Conservation (phyloP, 78 protist species). For the Dictyostelium purpureum region DNA sequence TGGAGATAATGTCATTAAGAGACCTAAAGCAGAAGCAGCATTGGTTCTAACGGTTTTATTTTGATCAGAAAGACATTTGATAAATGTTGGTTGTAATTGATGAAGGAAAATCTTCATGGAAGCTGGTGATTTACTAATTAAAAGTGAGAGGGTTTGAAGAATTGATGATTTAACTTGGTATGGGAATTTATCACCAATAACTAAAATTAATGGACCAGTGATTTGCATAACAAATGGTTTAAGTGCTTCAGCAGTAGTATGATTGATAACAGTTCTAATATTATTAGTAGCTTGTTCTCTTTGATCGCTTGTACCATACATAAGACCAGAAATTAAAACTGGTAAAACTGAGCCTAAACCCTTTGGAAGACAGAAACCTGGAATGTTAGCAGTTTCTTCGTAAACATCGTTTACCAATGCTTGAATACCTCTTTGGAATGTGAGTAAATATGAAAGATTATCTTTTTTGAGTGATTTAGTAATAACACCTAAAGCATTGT, state of each 20-base stretch:
- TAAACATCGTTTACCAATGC: background rate
- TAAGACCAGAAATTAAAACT: conserved; percentile 82
- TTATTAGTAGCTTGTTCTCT: conserved; percentile 91
- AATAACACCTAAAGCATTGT: conserved; percentile 23
- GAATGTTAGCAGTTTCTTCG: background rate
- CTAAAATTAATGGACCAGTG: conserved; percentile 95
- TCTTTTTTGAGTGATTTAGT: conserved; percentile 71
- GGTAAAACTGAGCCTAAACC: conserved; percentile 89
- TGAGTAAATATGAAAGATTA: conserved; percentile 22
- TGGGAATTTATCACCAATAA: conserved; percentile 90
- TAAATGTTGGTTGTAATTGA: conserved; percentile 93
- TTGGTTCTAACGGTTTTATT: conserved; percentile 67
- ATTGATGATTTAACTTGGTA: conserved; percentile 84
- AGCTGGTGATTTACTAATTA: conserved; percentile 77
- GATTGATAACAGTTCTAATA: conserved; percentile 70
- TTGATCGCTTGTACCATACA: conserved; percentile 86
- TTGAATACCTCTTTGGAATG: conserved; percentile 47
- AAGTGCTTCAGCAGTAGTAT: conserved; percentile 79
- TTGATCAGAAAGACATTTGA: conserved; percentile 85
- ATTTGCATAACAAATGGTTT: conserved; percentile 87
- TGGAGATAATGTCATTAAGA: conserved; percentile 71
- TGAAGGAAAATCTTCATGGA: conserved; percentile 92
- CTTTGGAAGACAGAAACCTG: conserved; percentile 76
- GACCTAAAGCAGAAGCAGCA: conserved; percentile 84
- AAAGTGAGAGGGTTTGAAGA: conserved; percentile 75